Evolutionary conservation across 805 yeast species (phyloP).

Genomic region (Candida namnaoensis): DNA sequence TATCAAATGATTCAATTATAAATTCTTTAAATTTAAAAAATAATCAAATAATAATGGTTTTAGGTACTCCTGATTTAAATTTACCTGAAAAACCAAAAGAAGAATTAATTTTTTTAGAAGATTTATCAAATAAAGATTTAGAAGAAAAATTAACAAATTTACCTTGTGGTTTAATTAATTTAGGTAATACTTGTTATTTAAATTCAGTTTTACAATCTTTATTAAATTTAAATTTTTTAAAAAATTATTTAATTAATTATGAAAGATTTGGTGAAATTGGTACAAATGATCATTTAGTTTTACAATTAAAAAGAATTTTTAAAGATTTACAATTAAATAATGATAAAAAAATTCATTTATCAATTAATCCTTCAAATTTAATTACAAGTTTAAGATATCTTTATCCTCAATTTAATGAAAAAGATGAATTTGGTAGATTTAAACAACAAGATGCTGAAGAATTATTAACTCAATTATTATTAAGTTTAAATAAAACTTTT

Average conservation of each 20-base stretch:
- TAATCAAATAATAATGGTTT: constrained; percentile 70
- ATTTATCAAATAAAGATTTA: constrained; percentile 38
- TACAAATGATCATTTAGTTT: constrained; percentile 28
- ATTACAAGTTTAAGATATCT: constrained; percentile 54
- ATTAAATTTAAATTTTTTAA: constrained; percentile 67
- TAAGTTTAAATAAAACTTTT: constrained; percentile 36
- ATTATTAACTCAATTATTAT: constrained; percentile 73
- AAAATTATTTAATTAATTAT: constrained; percentile 50
- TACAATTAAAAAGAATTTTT: constrained; percentile 40
- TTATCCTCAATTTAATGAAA: constrained; percentile 88
- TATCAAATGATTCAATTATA: constrained; percentile 52
- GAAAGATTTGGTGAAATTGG: constrained; percentile 27
- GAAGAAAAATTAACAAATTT: constrained; percentile 23
- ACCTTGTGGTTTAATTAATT: constrained; percentile 88
- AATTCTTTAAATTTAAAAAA: constrained; percentile 47
- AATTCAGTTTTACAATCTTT: constrained; percentile 87
- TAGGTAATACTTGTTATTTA: constrained; percentile 93
- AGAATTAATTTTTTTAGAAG: constrained; percentile 60
- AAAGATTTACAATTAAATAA: constrained; percentile 20
- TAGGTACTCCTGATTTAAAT: constrained; percentile 80
- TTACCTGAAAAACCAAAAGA: constrained; percentile 45
- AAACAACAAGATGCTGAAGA: constrained; percentile 99
- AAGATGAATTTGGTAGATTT: constrained; percentile 57
- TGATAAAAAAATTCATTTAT: constrained; percentile 2
- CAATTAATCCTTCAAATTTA: constrained; percentile 64